phyloP scores from a whole-genome alignment of 805 yeast genomes.

The Wickerhamomyces subpelliculosus region DNA sequence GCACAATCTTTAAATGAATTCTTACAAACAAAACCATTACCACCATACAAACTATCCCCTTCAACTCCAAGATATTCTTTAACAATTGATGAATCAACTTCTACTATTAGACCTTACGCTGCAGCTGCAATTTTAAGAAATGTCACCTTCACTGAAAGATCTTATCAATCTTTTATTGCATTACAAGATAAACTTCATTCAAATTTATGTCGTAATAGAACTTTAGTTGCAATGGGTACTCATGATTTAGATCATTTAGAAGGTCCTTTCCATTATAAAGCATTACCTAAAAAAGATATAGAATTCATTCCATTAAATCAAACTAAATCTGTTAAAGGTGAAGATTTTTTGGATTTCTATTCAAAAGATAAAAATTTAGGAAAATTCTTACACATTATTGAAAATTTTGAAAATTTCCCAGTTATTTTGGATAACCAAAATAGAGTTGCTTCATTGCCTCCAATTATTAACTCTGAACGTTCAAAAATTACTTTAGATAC shows the following conservation, averaged over 20 bases:
- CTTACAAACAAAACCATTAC: conserved; percentile 60
- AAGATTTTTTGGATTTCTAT: conserved; percentile 79
- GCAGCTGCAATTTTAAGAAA: conserved; percentile 91
- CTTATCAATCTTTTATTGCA: conserved; percentile 91
- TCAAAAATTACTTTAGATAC: conserved; percentile 85
- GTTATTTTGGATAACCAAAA: conserved; percentile 74
- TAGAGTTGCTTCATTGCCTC: conserved; percentile 88
- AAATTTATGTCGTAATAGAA: conserved; percentile 94
- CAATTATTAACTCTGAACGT: conserved; percentile 88
- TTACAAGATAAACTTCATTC: conserved; percentile 94
- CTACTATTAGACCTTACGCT: conserved; percentile 80
- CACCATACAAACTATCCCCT: conserved; percentile 57
- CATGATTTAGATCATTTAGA: conserved; percentile 81
- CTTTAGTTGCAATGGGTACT: conserved; percentile 97
- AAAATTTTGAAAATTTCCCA: conserved; percentile 85
- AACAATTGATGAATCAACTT: conserved; percentile 70
- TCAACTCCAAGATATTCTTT: conserved; percentile 55
- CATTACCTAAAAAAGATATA: conserved; percentile 70
- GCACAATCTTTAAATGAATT: conserved; percentile 92
- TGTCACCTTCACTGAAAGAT: conserved; percentile 71
- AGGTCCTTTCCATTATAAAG: conserved; percentile 85
- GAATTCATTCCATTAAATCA: conserved; percentile 73
- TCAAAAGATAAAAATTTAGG: conserved; percentile 87
- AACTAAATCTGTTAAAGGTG: conserved; percentile 62
- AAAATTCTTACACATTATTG: conserved; percentile 80